phyloP scores from a whole-genome alignment of 352 stramenopile species.

The Phytopythium chamaehyphon region DNA sequence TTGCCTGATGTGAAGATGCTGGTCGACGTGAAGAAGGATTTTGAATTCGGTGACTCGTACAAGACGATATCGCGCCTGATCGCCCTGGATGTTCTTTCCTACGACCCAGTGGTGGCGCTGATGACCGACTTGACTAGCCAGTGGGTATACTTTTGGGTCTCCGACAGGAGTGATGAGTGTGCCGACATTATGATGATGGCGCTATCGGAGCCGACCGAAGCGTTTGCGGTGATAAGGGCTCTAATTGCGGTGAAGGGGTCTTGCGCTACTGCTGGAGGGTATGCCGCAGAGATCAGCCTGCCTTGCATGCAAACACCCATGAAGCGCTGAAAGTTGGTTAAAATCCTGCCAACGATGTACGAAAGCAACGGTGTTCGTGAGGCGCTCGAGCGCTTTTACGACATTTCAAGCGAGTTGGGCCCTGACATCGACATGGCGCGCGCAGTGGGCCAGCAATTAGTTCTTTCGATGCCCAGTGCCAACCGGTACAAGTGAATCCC shows the following conservation, averaged over 20 bases:
- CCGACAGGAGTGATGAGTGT: slow-evolving; percentile 15
- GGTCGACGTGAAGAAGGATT: slow-evolving; percentile 39
- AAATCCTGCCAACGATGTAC: slow-evolving; percentile 14
- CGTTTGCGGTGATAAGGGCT: slow-evolving; percentile 27
- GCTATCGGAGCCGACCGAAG: slow-evolving; percentile 17
- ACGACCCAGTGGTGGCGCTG: slow-evolving; percentile 35
- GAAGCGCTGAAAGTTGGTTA: slow-evolving; percentile 33
- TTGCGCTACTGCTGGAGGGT: too few species aligned
- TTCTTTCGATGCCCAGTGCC: slow-evolving; percentile 21
- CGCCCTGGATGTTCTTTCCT: slow-evolving; percentile 31
- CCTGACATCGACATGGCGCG: slow-evolving; percentile 32
- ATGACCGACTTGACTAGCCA: slow-evolving; percentile 30
- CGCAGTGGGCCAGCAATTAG: slow-evolving; percentile 16
- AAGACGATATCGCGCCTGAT: slow-evolving; percentile 41
- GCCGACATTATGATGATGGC: slow-evolving; percentile 18
- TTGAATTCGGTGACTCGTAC: slow-evolving; percentile 19
- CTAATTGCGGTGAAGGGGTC: slow-evolving; percentile 21
- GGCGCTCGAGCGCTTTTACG: slow-evolving; percentile 33
- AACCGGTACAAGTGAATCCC: neutral
- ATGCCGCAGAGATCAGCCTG: slow-evolving; percentile 27
- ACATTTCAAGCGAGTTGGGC: slow-evolving; percentile 30
- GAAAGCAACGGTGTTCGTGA: slow-evolving; percentile 14
- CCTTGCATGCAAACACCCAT: slow-evolving; percentile 22
- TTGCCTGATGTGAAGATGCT: slow-evolving; percentile 40
- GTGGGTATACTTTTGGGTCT: slow-evolving; percentile 47